These are phyloP conservation scores for Hypoxylon lienhwacheense DNA, from an alignment of 495 filamentous ascomycete species.

Conservation along the genomic window DNA sequence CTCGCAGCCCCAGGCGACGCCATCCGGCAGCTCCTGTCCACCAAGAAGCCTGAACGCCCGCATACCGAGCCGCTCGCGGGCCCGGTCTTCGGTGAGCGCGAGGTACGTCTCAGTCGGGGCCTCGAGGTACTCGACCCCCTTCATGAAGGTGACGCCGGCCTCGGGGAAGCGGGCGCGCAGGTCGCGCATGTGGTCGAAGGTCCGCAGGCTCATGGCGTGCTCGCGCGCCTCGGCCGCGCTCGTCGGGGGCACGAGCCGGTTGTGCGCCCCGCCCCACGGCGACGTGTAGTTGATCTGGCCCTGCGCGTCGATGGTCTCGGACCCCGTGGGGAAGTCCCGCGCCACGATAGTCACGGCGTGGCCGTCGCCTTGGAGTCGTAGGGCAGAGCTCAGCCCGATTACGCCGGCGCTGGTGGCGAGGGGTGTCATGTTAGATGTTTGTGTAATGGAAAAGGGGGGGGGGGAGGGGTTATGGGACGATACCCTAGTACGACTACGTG, in stretches of 20 bases:
- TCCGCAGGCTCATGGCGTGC: slow-evolving; percentile 53
- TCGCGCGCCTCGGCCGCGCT: slow-evolving; percentile 42
- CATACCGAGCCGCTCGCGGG: slow-evolving; percentile 46
- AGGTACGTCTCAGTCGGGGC: slow-evolving; percentile 44
- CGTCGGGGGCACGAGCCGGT: slow-evolving; percentile 56
- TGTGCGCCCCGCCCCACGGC: slow-evolving; percentile 67
- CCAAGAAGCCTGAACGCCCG: slow-evolving; percentile 48
- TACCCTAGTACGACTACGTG: slow-evolving; percentile 53
- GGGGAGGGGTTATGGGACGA: slow-evolving; percentile 1
- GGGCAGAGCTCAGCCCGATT: slow-evolving; percentile 58
- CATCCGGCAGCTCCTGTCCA: slow-evolving; percentile 47
- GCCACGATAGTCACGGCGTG: slow-evolving; percentile 58
- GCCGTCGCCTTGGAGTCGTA: slow-evolving; percentile 51
- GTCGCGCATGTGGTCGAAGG: slow-evolving; percentile 54
- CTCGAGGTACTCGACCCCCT: slow-evolving; percentile 64
- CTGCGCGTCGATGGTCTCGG: slow-evolving; percentile 44
- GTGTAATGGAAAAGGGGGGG: not conserved
- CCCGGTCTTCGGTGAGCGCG: slow-evolving; percentile 35
- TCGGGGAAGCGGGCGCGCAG: slow-evolving; percentile 46
- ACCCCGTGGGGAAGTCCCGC: slow-evolving; percentile 56
- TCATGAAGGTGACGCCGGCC: slow-evolving; percentile 55
- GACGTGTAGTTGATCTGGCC: slow-evolving; percentile 63
- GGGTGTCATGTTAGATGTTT: not conserved
- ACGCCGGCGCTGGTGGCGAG: slow-evolving; percentile 59
- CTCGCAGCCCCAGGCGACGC: slow-evolving; percentile 57